phyloP scores from a whole-genome alignment of 805 yeast species.

The Sugiyamaella qingdaonensis region DNA sequence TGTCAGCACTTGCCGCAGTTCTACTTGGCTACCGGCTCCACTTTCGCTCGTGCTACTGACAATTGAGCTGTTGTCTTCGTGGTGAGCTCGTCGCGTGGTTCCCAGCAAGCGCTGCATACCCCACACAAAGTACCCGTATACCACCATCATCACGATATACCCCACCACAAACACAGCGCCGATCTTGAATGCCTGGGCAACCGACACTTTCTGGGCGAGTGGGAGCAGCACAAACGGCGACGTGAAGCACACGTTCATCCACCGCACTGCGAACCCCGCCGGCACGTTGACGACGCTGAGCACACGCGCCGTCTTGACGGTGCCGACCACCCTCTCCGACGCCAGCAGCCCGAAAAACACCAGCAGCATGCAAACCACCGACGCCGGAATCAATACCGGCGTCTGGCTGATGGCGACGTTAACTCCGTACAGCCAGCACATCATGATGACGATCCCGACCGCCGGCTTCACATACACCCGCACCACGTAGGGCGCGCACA shows the following conservation, averaged over 20 bases:
- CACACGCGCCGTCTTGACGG: slow-evolving; percentile 27
- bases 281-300: slow-evolving; percentile 49
- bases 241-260: slow-evolving; percentile 77
- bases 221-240: slow-evolving; percentile 75
- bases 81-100: slow-evolving; percentile 15
- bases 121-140: slow-evolving; percentile 47
- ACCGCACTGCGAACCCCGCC: slow-evolving; percentile 61
- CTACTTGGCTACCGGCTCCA: background rate
- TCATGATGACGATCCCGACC: slow-evolving; percentile 43
- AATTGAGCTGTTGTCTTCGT: background rate
- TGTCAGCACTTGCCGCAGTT: background rate
- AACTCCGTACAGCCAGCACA: slow-evolving; percentile 50
- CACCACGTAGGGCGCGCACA: slow-evolving; percentile 3
- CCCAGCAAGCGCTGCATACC: slow-evolving; percentile 37
- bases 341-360: slow-evolving; percentile 45
- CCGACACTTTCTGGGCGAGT: slow-evolving; percentile 58
- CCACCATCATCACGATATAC: slow-evolving; percentile 48
- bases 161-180: slow-evolving; percentile 72
- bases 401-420: slow-evolving; percentile 44
- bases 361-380: slow-evolving; percentile 66
- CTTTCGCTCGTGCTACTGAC: background rate
- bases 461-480: slow-evolving; percentile 34
- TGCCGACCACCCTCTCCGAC: slow-evolving; percentile 38
- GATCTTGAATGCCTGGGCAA: slow-evolving; percentile 65
- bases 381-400: slow-evolving; percentile 58